phyloP scores from a whole-genome alignment of 208 protist species.

The Plasmodiophora brassicae region DNA sequence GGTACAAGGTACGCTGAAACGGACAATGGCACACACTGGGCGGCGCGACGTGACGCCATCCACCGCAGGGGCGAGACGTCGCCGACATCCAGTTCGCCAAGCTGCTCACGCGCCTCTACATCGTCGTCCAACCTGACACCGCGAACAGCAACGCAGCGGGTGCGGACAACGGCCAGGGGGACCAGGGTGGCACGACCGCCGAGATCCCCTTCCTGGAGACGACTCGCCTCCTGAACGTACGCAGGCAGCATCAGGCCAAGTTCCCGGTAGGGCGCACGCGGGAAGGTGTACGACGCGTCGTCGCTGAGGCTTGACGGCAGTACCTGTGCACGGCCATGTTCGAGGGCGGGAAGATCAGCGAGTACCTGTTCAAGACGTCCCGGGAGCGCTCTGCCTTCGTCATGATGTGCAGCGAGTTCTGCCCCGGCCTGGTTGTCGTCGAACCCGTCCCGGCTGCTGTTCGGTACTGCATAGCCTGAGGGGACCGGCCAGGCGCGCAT shows the following conservation, averaged over 20 bases:
- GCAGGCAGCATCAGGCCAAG: background rate
- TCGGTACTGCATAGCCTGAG: no score
- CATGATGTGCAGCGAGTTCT: background rate
- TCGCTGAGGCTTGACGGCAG: background rate
- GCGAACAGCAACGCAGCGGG: background rate
- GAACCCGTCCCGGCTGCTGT: no score
- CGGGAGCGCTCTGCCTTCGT: background rate
- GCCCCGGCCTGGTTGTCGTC: background rate
- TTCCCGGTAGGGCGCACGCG: background rate
- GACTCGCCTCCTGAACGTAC: background rate
- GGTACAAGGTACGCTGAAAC: background rate
- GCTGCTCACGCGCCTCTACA: background rate
- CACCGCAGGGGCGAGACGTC: background rate
- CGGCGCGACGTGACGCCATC: background rate
- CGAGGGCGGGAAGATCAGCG: background rate
- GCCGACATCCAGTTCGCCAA: background rate
- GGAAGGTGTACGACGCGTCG: background rate
- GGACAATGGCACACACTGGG: no score
- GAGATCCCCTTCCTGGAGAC: background rate
- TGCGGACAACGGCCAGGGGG: background rate
- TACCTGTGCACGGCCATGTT: background rate
- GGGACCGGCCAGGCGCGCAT: no score
- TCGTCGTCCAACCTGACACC: no score
- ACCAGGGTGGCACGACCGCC: background rate
- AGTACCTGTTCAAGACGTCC: constrained; percentile 24